phyloP scores from a whole-genome alignment of 2,329 filamentous ascomycete species.

The Xylaria sp. region DNA sequence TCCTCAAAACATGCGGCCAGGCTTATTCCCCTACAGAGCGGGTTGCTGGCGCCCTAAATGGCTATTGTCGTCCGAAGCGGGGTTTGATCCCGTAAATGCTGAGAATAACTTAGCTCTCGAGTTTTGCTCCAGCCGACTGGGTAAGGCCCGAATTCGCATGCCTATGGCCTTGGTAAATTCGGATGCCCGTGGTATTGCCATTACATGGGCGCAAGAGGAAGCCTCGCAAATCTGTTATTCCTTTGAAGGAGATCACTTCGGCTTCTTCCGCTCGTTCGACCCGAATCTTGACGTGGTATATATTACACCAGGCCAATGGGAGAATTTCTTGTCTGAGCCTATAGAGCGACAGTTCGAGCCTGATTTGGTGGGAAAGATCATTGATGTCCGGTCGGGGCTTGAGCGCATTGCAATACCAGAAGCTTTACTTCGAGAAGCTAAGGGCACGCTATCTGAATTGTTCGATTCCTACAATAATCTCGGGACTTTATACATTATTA shows the following conservation, averaged over 20 bases:
- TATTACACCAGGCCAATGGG: background rate
- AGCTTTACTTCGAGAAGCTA: background rate
- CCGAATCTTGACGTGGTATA: background rate
- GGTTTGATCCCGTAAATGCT: background rate
- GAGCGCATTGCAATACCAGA: background rate
- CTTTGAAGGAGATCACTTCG: background rate
- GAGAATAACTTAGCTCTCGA: background rate
- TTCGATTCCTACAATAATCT: background rate
- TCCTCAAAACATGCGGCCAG: background rate
- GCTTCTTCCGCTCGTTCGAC: background rate
- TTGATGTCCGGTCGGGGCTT: background rate
- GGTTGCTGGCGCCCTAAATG: background rate
- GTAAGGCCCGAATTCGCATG: background rate
- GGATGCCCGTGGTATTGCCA: background rate
- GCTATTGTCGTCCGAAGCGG: background rate
- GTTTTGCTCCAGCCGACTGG: background rate
- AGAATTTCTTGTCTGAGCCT: background rate
- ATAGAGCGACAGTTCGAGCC: background rate
- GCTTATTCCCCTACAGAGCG: background rate
- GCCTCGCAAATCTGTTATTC: background rate
- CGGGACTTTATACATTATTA: background rate
- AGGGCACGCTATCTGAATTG: background rate
- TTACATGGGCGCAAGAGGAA: background rate
- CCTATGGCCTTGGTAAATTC: background rate
- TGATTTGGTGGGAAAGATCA: background rate